Evolutionary conservation across 805 yeast species (phyloP).

Genomic region (Nakazawaea holstii): DNA sequence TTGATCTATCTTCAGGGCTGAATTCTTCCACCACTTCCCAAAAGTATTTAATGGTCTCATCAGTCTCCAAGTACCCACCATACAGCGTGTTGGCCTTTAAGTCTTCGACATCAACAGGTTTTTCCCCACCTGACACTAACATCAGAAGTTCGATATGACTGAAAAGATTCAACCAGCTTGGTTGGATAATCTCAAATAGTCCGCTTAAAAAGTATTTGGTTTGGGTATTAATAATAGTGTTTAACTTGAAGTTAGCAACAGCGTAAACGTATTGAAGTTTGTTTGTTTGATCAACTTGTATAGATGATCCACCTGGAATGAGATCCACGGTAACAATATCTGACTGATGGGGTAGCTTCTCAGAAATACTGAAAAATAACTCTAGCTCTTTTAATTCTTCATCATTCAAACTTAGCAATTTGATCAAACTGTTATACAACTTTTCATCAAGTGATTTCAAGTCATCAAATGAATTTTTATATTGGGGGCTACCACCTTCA

Average conservation of each 20-base stretch:
- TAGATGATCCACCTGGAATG: constrained; percentile 50
- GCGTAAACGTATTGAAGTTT: constrained; percentile 70
- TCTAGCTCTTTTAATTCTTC: constrained; percentile 56
- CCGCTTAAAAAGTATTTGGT: constrained; percentile 66
- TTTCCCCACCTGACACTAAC: constrained; percentile 75
- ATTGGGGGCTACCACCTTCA: constrained; percentile 21
- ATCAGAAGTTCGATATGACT: constrained; percentile 79
- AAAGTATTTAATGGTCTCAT: constrained; percentile 56
- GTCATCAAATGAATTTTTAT: constrained; percentile 71
- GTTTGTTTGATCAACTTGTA: constrained; percentile 55
- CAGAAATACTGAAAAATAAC: constrained; percentile 61
- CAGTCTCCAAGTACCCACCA: constrained; percentile 55
- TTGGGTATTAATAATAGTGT: constrained; percentile 53
- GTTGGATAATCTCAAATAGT: constrained; percentile 57
- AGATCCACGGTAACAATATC: constrained; percentile 46
- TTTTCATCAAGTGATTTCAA: constrained; percentile 64
- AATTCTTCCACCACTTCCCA: constrained; percentile 78
- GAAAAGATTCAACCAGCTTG: constrained; percentile 79
- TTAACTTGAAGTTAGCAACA: constrained; percentile 74
- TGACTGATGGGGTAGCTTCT: constrained; percentile 21
- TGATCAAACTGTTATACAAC: constrained; percentile 58
- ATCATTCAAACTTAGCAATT: constrained; percentile 49
- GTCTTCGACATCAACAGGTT: constrained; percentile 66
- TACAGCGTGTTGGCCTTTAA: constrained; percentile 56
- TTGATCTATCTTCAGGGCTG: constrained; percentile 52